Evolutionary conservation across 2,329 filamentous ascomycete species (phyloP).

Genomic region (Magnaporthiopsis incrustans): DNA sequence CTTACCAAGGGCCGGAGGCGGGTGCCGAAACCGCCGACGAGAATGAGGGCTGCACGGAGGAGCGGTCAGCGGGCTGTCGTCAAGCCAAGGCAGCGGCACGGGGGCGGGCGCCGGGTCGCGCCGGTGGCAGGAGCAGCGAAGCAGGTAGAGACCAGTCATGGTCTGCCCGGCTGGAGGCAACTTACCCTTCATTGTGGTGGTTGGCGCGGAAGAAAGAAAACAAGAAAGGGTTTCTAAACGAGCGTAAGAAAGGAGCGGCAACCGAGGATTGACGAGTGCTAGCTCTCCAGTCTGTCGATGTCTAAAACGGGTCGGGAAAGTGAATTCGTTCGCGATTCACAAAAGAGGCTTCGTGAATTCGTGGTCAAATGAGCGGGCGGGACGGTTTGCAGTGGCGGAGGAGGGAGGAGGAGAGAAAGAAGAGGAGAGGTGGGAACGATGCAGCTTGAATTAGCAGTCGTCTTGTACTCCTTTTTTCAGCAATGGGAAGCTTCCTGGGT

Average conservation of each 20-base stretch:
- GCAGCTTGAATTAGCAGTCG: too few species aligned
- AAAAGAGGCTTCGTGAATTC: too few species aligned
- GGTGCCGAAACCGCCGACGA: conserved; percentile 97
- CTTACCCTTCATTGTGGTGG: conserved; percentile 33
- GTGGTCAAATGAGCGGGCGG: too few species aligned
- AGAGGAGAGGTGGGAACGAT: too few species aligned
- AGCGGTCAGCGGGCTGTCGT: neutral
- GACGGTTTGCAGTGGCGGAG: too few species aligned
- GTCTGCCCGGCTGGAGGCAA: neutral
- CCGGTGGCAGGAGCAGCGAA: neutral
- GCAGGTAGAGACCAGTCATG: neutral
- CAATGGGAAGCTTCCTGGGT: too few species aligned
- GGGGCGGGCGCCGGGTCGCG: too few species aligned
- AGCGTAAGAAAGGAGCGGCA: conserved; percentile 15
- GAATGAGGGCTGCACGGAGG: conserved; percentile 70
- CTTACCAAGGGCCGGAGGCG: conserved; percentile 90
- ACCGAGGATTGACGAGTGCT: conserved; percentile 5
- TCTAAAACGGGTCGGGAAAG: neutral
- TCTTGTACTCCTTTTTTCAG: too few species aligned
- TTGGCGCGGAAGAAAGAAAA: neutral
- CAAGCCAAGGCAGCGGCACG: too few species aligned
- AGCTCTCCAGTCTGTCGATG: neutral
- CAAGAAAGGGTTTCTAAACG: conserved; percentile 12
- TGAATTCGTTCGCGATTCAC: too few species aligned
- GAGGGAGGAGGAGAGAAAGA: too few species aligned